These are phyloP conservation scores for Eucalyptus decipiens DNA, from an alignment of 345 rosid genomes.

Conservation along the genomic window DNA sequence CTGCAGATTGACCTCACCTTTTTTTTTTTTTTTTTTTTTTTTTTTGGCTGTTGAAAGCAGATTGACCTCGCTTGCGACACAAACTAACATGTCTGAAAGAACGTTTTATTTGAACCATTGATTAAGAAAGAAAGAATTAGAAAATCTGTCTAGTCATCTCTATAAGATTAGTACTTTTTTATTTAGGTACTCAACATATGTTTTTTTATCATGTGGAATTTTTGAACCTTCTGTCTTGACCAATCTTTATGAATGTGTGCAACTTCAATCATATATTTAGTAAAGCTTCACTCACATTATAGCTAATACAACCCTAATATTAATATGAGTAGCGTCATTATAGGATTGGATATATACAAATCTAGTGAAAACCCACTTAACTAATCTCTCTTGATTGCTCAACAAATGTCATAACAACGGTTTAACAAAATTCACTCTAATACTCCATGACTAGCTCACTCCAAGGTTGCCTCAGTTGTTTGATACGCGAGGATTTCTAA, in stretches of 20 bases:
- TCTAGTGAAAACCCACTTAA: neutral
- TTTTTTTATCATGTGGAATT: neutral
- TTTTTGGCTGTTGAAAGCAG: fast-evolving
- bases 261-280: neutral
- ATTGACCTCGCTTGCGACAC: neutral
- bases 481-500: neutral
- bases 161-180: neutral
- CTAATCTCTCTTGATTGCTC: neutral
- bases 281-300: neutral
- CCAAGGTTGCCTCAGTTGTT: neutral
- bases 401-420: neutral
- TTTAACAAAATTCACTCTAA: neutral
- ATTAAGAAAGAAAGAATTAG: neutral
- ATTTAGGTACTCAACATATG: neutral
- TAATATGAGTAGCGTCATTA: neutral
- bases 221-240: fast-evolving
- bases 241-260: neutral
- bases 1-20: neutral
- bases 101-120: neutral
- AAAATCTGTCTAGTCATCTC: neutral
- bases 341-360: too few species aligned
- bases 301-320: neutral
- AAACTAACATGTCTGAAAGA: neutral
- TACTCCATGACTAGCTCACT: neutral
- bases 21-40: too few species aligned